Base-by-base conservation (phyloP, 2,329 filamentous ascomycete genomes). In the Ophiostoma tasmaniense region DNA sequence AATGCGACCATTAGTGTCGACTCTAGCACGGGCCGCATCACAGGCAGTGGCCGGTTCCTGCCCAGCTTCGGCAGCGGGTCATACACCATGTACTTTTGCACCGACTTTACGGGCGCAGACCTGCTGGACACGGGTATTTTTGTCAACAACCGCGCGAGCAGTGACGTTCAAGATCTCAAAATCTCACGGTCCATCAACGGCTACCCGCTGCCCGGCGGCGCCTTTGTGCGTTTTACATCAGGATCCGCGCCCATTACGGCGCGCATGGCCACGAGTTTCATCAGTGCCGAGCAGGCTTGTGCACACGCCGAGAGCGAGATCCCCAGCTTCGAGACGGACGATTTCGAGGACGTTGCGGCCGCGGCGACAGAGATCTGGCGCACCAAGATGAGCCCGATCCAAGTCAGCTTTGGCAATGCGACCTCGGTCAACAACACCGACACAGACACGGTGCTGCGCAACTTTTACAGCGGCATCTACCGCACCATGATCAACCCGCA, bases 401-500 rank as follows among this genome's bases (percentile, higher is more conserved):
- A 55, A 10, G 50, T 55, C n/a, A 55, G 50, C 50, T 55, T 55
- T 25, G 50, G 50, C n/a, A 55, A 55, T n/a, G 11, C n/a, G n/a
- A 55, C 55, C n/a, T 67, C 33, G 64, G 14, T 52, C 59, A 14
- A 68, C 69, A 1, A 25, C 30, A 2, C 33, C 33, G 82, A 84
- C 69, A 75, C 67, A 10, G 55, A 80, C 10, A 82, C 84, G 0
- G 75, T 89, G 1, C 79, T 88, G 70, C 86, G 77, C n/a, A 84
- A 85, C 22, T 90, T 92, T 73, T 91, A 89, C 82, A 90, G 87
- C 61, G 89, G 88, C 2, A 82, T 88, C n/a, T 92, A 92, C 74
- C 81, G 89, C n/a, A 84, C 86, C 2, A 86, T 91, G 84, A 86
- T 91, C 71, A 89, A 85, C 67, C 89, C 89, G 2, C 89, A 91